Evolutionary conservation across 805 yeast genomes (phyloP), one percentile per base, ranked within the genome.

Genomic region (Candida montana): DNA sequence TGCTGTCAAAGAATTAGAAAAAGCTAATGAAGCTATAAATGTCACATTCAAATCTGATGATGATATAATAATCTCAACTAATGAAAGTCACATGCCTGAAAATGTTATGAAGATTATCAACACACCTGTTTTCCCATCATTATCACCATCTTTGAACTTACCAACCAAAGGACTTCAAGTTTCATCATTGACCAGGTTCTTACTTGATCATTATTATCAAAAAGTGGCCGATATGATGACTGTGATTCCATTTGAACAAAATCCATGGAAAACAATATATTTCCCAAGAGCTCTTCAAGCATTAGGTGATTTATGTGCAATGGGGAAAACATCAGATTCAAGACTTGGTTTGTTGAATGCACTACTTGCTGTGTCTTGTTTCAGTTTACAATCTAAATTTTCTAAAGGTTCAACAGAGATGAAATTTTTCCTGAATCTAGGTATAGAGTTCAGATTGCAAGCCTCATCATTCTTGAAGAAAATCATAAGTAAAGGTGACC

Each of bases 221-320:
- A 77, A 80, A 48, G 93, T 88, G 1, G 91, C 91, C 0, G 93
- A 85, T 57, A 62, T 78, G 40, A 81, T 83, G 88, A 77, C 87
- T 0, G 88, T 81, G 4, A 75, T 81, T 18, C 77, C 80, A 1
- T 68, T 79, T 37, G 77, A 84, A 0, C 83, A 81, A 47, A 88
- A 85, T 56, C 95, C 95, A 1, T 88, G 95, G 95, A 83, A 82
- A 52, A 79, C 83, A 3, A 77, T 86, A n/a, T 87, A 85, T 60
- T 79, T 87, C 46, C 95, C 95, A 0, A 63, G 93, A 37, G 95
- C 95, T 1, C 62, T 84, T 26, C 70, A 76, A 68, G 95, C 95
- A 0, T 68, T 88, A 20, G 95, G 95, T 4, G 95, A 88, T 55
- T 63, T 86, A 20, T 75, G 81, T 21, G 80, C 89, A 2, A 59